Percentiles rank a stretch among this genome's conserved stretches.
These are phyloP conservation scores for Carnegiea gigantea DNA, from an alignment of 179 eudicot species.

Conservation along the genomic window DNA sequence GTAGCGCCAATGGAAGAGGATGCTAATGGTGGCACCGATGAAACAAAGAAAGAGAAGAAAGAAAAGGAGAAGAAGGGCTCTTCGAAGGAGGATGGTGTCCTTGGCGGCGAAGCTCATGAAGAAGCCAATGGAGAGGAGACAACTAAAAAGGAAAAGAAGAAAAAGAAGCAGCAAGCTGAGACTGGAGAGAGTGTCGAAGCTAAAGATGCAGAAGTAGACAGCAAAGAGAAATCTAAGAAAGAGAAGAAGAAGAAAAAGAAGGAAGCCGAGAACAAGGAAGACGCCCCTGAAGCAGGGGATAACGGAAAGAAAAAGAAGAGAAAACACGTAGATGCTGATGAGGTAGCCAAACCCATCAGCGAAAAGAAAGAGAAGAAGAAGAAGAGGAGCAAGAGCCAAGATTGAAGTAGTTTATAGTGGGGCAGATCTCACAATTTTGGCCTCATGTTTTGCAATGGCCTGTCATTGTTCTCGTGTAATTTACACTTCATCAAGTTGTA, in stretches of 20 bases:
- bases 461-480: not conserved
- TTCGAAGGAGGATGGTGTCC: not conserved
- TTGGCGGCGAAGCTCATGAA: too few species aligned
- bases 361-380: too few species aligned
- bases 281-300: not conserved
- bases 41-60: not conserved
- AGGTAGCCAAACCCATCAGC: too few species aligned
- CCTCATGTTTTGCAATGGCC: not conserved
- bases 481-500: too few species aligned
- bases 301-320: not conserved
- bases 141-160: not conserved
- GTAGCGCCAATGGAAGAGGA: not conserved
- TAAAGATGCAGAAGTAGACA: too few species aligned
- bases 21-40: not conserved
- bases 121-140: not conserved
- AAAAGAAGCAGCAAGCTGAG: not conserved
- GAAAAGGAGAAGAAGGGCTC: not conserved
- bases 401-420: not conserved
- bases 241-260: not conserved
- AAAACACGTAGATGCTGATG: too few species aligned
- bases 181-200: not conserved
- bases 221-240: too few species aligned
- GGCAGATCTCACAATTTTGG: not conserved
- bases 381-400: not conserved
- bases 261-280: not conserved